Evolutionary conservation across 2,329 filamentous ascomycete species (phyloP), one percentile per base, ranked within the genome.

Genomic region (Colletotrichum sp.): DNA sequence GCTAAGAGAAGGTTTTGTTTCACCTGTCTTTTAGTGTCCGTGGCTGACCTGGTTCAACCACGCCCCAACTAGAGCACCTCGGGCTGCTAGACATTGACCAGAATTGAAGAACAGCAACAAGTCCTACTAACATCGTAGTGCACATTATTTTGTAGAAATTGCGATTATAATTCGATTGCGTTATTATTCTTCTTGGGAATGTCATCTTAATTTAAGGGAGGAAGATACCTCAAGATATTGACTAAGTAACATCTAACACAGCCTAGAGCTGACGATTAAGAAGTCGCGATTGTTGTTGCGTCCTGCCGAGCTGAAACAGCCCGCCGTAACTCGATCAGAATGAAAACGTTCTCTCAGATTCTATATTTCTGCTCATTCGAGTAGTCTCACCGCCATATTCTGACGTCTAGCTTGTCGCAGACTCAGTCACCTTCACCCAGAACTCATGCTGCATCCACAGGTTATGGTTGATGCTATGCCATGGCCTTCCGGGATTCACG

Each of bases 401-500:
- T 5, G 5, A 26, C 7, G 16, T 6, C 55, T 26, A 52, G 6
- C n/a, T 13, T 1, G n/a, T 8, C 3, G n/a, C 55, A 7, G 61
- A 55, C n/a, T 65, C 74, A 5, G 79, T 78, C 6, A 80, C 72
- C 18, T 77, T 77, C 5, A 80, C 79, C 48, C 79, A 79, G 26
- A 80, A 76, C 21, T 80, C 74, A 30, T 71, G 76, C 48, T 82
- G 81, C 38, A 82, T 81, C 36, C 81, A 81, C 16, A 82, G 76
- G 48, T 79, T 79, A 4, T 79, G 70, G 55, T 84, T 84, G 36
- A 79, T 79, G 12, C 79, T 82, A 26, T 80, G 80, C 82, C 82
- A 84, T 10, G 81, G 80, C 18, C 79, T 79, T 0, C 78, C 78
- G 0, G 81, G 81, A 34, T 82, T 77, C 16, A 82, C 57, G 13